Evolutionary conservation across 2,329 filamentous ascomycete species (phyloP).

Genomic region (Epichloe gansuensis): DNA sequence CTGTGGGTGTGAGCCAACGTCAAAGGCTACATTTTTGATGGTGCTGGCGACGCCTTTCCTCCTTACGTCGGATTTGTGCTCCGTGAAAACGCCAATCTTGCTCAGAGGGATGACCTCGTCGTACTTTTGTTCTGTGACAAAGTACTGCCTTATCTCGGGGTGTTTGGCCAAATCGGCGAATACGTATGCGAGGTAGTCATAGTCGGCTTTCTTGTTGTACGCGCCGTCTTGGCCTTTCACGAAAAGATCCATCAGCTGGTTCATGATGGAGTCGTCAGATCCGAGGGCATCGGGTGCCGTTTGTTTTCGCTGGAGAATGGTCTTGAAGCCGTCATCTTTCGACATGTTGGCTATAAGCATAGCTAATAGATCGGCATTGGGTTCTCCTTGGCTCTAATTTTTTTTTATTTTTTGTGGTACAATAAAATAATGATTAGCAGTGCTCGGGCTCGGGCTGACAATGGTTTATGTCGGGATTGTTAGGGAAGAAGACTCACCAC

Average conservation of each 20-base stretch:
- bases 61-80: conserved; percentile 70
- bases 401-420: background rate
- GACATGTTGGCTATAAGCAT: conserved; percentile 90
- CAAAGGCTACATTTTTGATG: conserved; percentile 89
- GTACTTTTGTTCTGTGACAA: conserved; percentile 60
- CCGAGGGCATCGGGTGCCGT: conserved; percentile 55
- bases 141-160: conserved; percentile 59
- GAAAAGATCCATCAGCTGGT: conserved; percentile 91
- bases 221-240: conserved; percentile 75
- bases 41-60: conserved; percentile 90
- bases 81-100: conserved; percentile 89
- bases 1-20: conserved; percentile 55
- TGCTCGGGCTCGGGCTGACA: too few relatives aligned
- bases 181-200: conserved; percentile 85
- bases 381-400: conserved; percentile 55
- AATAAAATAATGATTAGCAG: too few relatives aligned
- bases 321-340: conserved; percentile 63
- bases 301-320: conserved; percentile 56
- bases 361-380: conserved; percentile 69
- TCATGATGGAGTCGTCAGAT: conserved; percentile 61
- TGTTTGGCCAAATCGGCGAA: conserved; percentile 89
- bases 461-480: background rate
- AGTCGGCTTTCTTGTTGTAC: conserved; percentile 77
- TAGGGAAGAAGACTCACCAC: conserved; percentile 42
- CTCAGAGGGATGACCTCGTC: conserved; percentile 77